Evolutionary conservation across 768 basidiomycete species (phyloP).

Genomic region (Ephemerocybe angulata): DNA sequence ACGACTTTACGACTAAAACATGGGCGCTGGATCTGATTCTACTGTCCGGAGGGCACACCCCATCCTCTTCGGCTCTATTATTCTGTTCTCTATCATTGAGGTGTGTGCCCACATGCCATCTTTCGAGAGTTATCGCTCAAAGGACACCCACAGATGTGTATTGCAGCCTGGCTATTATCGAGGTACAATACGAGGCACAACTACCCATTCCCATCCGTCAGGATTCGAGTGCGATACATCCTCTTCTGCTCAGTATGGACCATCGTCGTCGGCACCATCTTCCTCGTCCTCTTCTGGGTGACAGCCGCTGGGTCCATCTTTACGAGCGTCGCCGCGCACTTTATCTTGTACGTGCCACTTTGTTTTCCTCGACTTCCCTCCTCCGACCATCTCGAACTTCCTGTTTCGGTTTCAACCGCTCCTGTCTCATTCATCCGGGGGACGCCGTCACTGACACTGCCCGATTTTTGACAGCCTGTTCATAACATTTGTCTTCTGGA

Average conservation of each 20-base stretch:
- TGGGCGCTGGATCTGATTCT: slow-evolving; percentile 19
- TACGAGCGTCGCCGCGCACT: slow-evolving; percentile 62
- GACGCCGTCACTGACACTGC: no score
- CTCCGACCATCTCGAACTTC: slow-evolving; percentile 4
- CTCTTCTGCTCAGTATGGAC: slow-evolving; percentile 77
- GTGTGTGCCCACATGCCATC: slow-evolving; percentile 28
- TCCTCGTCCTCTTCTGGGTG: slow-evolving; percentile 52
- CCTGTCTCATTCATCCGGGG: no score
- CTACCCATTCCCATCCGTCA: slow-evolving; percentile 43
- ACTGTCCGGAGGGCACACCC: slow-evolving; percentile 53
- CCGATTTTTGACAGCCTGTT: slow-evolving; percentile 45
- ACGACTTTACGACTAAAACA: background rate
- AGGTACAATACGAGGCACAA: slow-evolving; percentile 57
- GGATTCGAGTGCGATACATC: slow-evolving; percentile 62
- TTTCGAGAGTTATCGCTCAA: background rate
- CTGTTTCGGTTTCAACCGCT: no score
- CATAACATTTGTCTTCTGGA: slow-evolving; percentile 78
- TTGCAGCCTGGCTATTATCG: slow-evolving; percentile 69
- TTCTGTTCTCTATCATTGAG: slow-evolving; percentile 66
- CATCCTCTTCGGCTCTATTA: slow-evolving; percentile 49
- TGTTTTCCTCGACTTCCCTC: slow-evolving; percentile 1
- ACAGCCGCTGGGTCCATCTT: slow-evolving; percentile 45
- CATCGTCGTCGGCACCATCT: slow-evolving; percentile 47
- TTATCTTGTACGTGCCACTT: slow-evolving; percentile 50
- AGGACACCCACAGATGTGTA: slow-evolving; percentile 44